Evolutionary conservation across 179 eudicot genomes (phyloP), one percentile per base, ranked within the genome.

Genomic region (Drosera spatulata): DNA sequence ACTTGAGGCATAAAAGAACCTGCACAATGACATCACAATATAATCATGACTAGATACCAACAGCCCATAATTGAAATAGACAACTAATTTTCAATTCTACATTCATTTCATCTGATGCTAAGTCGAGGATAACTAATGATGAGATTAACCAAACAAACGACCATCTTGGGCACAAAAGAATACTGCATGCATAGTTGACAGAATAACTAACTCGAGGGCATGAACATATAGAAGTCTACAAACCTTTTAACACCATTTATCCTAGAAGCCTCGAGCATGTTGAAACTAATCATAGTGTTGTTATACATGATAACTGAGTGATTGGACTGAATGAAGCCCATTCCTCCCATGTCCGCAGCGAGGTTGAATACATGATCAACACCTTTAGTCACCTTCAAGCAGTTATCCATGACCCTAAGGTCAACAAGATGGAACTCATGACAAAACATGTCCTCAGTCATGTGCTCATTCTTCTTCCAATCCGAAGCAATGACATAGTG

Each of bases 371-470:
- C 33, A 22, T 22, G 33, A 22, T 22, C 33, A 22, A 22, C 33
- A 22, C 53, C 88, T 33, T 78, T 67, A 1, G 98, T 91, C 48
- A 91, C 96, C 70, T 82, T 88, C 80, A 91, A 67, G 67, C 98
- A 91, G 66, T 91, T 88, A 52, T 85, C 98, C 98, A 91, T 91
- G 69, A 88, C 96, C 81, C 95, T 82, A 39, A 88, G 84, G 81
- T 91, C 98, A 62, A 84, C 98, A 59, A 91, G 98, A 67, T 91
- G 95, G 70, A 91, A 91, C 62, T 91, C 95, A 56, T 91, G 79
- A 64, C 98, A 91, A 60, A 91, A 91, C 96, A 91, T 88, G 61
- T 86, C 98, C 61, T 85, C 98, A 2, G 89, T 76, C 98, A 93
- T 93, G 33, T 22, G 33, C 33, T 22, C 33, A 22, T 22, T 22